Evolutionary conservation across 345 rosid genomes (phyloP).

Genomic region (Cardamine chenopodiifolia): DNA sequence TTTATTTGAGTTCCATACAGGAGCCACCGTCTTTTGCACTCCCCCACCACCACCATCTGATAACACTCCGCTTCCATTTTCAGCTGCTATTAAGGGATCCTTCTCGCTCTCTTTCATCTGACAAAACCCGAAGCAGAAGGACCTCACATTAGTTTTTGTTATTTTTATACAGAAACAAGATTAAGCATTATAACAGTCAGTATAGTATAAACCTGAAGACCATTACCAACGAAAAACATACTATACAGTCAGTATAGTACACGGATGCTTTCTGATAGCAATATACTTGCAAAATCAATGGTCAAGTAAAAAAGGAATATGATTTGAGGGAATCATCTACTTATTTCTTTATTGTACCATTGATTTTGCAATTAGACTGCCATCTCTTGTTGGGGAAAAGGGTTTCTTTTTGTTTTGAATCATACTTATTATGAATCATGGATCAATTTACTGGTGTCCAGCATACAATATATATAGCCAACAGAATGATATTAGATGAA

Average conservation of each 20-base stretch:
- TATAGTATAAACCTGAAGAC: background rate
- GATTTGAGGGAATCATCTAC: background rate
- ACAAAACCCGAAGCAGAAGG: background rate
- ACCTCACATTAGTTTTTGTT: background rate
- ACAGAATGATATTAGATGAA: background rate
- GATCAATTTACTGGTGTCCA: slow-evolving; percentile 4
- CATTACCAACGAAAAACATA: background rate
- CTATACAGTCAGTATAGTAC: background rate
- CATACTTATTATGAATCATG: background rate
- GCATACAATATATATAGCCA: background rate
- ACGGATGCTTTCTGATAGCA: background rate
- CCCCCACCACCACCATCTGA: slow-evolving; percentile 55
- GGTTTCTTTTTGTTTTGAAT: background rate
- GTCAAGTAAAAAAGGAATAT: background rate
- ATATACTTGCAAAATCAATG: background rate
- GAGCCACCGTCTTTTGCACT: slow-evolving; percentile 50
- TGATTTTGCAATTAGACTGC: background rate
- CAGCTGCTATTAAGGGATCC: slow-evolving; percentile 75
- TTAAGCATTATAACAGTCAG: background rate
- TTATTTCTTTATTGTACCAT: background rate
- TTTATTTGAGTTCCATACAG: slow-evolving; percentile 88
- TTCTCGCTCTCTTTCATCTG: slow-evolving; percentile 84
- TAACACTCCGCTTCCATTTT: slow-evolving; percentile 69
- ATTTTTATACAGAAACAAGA: background rate
- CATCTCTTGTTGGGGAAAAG: slow-evolving; percentile 9